Conservation (phyloP, 768 basidiomycete species). For the Tylopilus felleus region DNA sequence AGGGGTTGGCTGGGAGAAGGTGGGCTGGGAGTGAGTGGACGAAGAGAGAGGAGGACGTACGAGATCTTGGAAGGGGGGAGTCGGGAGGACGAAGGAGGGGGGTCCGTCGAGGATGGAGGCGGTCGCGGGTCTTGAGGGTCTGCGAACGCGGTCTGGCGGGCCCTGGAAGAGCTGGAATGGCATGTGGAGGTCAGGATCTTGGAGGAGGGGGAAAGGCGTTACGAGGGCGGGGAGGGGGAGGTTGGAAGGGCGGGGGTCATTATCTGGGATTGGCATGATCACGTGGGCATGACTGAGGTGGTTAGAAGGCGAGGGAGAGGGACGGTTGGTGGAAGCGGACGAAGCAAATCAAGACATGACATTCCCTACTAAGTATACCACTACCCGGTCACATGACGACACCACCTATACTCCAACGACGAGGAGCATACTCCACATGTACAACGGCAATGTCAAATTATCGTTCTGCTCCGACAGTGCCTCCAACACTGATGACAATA, state of each 20-base stretch:
- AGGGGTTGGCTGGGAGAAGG: constrained; percentile 2
- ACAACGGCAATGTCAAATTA: constrained; percentile 94
- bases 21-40: background rate
- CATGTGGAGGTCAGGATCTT: constrained; percentile 28
- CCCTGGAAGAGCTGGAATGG: constrained; percentile 34
- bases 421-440: constrained; percentile 87
- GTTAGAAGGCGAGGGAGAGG: too few relatives aligned
- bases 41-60: constrained; percentile 5
- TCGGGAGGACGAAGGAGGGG: constrained; percentile 40
- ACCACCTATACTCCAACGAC: constrained; percentile 39
- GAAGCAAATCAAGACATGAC: background rate
- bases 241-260: constrained; percentile 13
- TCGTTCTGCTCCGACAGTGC: constrained; percentile 95
- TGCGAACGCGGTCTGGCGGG: constrained; percentile 26
- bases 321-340: too few relatives aligned
- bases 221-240: too few relatives aligned
- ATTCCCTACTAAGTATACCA: constrained; percentile 23
- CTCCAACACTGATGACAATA: constrained; percentile 74
- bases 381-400: constrained; percentile 25
- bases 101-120: constrained; percentile 44
- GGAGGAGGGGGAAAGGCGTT: constrained; percentile 23
- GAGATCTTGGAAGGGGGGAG: constrained; percentile 18
- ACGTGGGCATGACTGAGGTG: constrained; percentile 14
- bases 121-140: constrained; percentile 39
- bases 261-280: constrained; percentile 29